Evolutionary conservation across 306 rosid species (phyloP), one percentile per base, ranked within the genome.

Genomic region (Calophaca sinica): DNA sequence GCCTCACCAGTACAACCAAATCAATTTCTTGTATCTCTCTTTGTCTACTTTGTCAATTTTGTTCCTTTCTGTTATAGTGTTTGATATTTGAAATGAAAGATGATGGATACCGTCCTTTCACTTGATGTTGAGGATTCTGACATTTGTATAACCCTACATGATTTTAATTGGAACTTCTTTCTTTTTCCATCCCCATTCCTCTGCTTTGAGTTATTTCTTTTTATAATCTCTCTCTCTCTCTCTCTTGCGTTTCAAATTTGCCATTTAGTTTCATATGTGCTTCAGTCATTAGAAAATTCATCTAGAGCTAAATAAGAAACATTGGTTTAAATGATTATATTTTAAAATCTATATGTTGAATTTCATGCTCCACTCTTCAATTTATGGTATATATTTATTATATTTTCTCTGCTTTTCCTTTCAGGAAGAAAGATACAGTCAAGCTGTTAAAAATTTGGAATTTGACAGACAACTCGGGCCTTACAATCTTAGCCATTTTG

Each of bases 391-490:
- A 55, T 75, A 20, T 44, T 62, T 26, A 50, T 78, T 73, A 28
- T 28, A 6, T 79, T 67, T 41, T 46, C 12, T 80, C 29, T 48
- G 41, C 3, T 33, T 73, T 84, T 75, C 7, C n/a, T 12, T 12
- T 44, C 50, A 93, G 98, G 96, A 84, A 7, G 93, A 77, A 81
- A 88, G 93, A 80, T 85, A 84, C 70, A 39, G 80, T 48, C 86
- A 70, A 76, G 98, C 93, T 66, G 89, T 90, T 69, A 91, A 76
- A 81, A 84, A 59, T 66, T 66, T 88, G 89, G 97, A 91, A 86
- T 91, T 94, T 82, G 98, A 94, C 89, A 84, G 81, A 74, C 85
- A 88, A 38, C 96, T 93, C 42, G 92, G 98, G 81, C 97, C 98
- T 39, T 91, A 89, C 86, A 86, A 88, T 86, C 86, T 89, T 42